phyloP scores from a whole-genome alignment of 805 yeast genomes.

The Metschnikowia baotianmanensis region DNA sequence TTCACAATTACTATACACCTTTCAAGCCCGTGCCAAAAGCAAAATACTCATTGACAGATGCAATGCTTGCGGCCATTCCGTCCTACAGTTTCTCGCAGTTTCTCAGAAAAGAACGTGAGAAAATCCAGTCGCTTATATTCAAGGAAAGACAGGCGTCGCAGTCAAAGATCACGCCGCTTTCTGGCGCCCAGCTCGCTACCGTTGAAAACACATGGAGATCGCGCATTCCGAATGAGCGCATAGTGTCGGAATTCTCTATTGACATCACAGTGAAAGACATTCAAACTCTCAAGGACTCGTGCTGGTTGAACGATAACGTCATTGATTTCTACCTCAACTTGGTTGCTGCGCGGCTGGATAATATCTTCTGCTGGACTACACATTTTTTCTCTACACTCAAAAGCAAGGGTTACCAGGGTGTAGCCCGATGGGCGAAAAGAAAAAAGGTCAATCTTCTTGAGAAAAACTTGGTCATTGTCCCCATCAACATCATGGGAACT shows the following conservation, averaged over 20 bases:
- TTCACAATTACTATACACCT: constrained; percentile 22
- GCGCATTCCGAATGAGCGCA: constrained; percentile 20
- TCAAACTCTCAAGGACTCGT: constrained; percentile 61
- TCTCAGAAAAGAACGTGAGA: constrained; percentile 12
- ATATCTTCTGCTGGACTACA: constrained; percentile 75
- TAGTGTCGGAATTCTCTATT: constrained; percentile 43
- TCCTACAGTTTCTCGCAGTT: constrained; percentile 12
- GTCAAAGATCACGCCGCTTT: constrained; percentile 20
- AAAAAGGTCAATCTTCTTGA: constrained; percentile 64
- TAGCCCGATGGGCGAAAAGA: constrained; percentile 79
- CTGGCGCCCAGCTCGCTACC: constrained; percentile 25
- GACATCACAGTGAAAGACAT: constrained; percentile 68
- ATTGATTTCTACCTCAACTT: constrained; percentile 77
- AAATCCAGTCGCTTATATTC: constrained; percentile 15
- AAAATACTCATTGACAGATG: constrained; percentile 21
- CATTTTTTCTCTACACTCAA: constrained; percentile 79
- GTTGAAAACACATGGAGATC: constrained; percentile 36
- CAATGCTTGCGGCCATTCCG: constrained; percentile 17
- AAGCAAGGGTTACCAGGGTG: constrained; percentile 74
- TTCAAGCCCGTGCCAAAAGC: constrained; percentile 18
- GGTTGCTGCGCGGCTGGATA: constrained; percentile 42
- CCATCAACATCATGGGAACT: constrained; percentile 76
- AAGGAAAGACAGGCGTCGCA: constrained; percentile 15
- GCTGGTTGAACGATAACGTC: constrained; percentile 89
- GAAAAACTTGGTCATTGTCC: constrained; percentile 69